Conservation (phyloP, 768 basidiomycete species). For the Tremella fuciformis region DNA sequence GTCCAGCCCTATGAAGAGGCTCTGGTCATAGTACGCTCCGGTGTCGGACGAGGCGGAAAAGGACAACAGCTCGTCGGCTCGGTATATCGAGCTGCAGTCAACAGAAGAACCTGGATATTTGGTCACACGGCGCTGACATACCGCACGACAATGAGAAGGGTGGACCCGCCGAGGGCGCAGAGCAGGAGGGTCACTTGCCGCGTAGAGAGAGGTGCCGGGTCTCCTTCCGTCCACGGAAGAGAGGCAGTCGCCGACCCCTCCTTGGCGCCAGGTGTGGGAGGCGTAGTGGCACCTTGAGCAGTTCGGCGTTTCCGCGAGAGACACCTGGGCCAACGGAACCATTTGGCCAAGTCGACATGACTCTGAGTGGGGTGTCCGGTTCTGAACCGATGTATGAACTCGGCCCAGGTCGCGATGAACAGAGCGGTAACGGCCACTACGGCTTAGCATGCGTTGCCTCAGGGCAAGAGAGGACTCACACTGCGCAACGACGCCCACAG, state of each 20-base stretch:
- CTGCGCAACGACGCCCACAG: conserved; percentile 62
- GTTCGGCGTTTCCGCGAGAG: no score
- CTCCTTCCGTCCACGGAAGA: no score
- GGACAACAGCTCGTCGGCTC: conserved; percentile 55
- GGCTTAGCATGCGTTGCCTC: neutral
- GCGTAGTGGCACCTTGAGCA: no score
- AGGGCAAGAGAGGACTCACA: conserved; percentile 44
- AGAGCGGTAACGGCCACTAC: conserved; percentile 53
- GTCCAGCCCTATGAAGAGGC: conserved; percentile 41
- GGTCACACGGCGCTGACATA: conserved; percentile 10
- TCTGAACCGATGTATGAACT: conserved; percentile 56
- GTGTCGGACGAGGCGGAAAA: conserved; percentile 18
- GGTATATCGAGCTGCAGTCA: conserved; percentile 54
- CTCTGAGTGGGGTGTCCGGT: conserved; percentile 13
- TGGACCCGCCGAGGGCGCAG: conserved; percentile 18
- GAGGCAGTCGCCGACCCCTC: no score
- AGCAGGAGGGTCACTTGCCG: neutral
- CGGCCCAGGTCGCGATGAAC: conserved; percentile 55
- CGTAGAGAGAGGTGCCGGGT: no score
- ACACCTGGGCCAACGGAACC: no score
- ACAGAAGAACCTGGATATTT: neutral
- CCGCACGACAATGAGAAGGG: conserved; percentile 58
- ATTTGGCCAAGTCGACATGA: neutral
- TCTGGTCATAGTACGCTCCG: conserved; percentile 58
- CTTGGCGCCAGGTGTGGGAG: no score